Base-by-base conservation (phyloP, 176 grass and related monocot species). In the Paspalum notatum region DNA sequence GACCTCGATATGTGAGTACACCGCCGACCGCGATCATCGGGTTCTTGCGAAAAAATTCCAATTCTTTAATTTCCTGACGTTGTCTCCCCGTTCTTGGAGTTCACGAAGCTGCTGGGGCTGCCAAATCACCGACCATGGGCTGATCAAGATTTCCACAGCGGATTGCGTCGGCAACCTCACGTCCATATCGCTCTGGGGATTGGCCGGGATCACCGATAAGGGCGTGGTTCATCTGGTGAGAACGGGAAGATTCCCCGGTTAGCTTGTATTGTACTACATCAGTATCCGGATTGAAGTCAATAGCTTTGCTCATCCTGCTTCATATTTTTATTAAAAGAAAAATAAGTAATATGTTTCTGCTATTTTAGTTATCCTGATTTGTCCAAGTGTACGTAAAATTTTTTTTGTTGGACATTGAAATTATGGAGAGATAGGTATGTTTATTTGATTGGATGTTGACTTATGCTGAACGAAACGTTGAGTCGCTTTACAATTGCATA, bases 41-140 rank as follows among this genome's bases (percentile, higher is more conserved):
- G 14, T 47, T 10, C 20, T 32, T 58, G 8, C 4, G 10, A 12
- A 32, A 32, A 2, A 42, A 66, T 16, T 43, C 8, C 7, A 0
- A 12, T 37, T 17, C 24, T 17, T 18, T 4, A 0, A 4, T 8
- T 49, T 22, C 65, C 65, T 89, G 68, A 82, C 71, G 49, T 37
- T 66, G 80, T 80, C 51, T 73, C 22, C 32, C 85, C 63, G 26
- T 82, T 84, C 79, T 86, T 87, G 75, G 77, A 98, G 95, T 80
- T 94, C 92, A 75, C 85, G 90, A 79, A 94, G 95, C 83, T 98
- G 92, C 68, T 94, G 92, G 92, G 91, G 87, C 12, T 94, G 90
- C 82, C 87, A 89, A 52, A 92, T 98, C 24, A 94, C 87, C 41
- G 95, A 94, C 68, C 43, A 87, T 60, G 95, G 95, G 12, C 39